Evolutionary conservation across 2,329 filamentous ascomycete species (phyloP).

Genomic region (Stemphylium vesicarium): DNA sequence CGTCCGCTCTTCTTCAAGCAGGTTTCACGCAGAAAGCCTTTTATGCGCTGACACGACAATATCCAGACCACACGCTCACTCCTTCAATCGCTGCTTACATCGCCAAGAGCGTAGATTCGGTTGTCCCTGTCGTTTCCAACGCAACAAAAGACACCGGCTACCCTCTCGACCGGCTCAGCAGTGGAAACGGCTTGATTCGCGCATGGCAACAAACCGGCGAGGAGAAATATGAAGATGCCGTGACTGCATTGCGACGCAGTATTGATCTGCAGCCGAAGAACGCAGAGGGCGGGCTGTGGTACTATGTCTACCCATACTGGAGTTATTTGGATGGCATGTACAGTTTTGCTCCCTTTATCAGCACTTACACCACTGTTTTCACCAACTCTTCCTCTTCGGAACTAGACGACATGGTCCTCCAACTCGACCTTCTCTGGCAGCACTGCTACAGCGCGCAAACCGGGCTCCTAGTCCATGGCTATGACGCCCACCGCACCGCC

Average conservation of each 20-base stretch:
- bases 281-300: conserved; percentile 42
- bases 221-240: conserved; percentile 17
- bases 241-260: conserved; percentile 27
- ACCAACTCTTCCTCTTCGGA: neutral
- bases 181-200: conserved; percentile 34
- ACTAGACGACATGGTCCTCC: conserved; percentile 20
- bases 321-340: conserved; percentile 63
- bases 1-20: conserved; percentile 36
- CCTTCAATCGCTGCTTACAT: conserved; percentile 15
- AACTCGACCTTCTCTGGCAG: conserved; percentile 51
- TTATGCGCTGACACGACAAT: conserved; percentile 20
- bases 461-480: conserved; percentile 61
- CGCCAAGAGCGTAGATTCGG: conserved; percentile 27
- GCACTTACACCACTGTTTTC: conserved; percentile 26
- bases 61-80: conserved; percentile 8
- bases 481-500: conserved; percentile 57
- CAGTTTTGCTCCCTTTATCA: conserved; percentile 55
- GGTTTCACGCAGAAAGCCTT: conserved; percentile 46
- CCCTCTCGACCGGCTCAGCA: conserved; percentile 41
- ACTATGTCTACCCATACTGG: conserved; percentile 57
- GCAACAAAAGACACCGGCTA: conserved; percentile 25
- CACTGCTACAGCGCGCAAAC: conserved; percentile 51
- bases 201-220: conserved; percentile 21
- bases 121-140: conserved; percentile 21
- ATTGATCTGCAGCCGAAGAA: conserved; percentile 39